Conservation (phyloP, 1,284 basidiomycete genomes). For the Meripilus lineatus region DNA sequence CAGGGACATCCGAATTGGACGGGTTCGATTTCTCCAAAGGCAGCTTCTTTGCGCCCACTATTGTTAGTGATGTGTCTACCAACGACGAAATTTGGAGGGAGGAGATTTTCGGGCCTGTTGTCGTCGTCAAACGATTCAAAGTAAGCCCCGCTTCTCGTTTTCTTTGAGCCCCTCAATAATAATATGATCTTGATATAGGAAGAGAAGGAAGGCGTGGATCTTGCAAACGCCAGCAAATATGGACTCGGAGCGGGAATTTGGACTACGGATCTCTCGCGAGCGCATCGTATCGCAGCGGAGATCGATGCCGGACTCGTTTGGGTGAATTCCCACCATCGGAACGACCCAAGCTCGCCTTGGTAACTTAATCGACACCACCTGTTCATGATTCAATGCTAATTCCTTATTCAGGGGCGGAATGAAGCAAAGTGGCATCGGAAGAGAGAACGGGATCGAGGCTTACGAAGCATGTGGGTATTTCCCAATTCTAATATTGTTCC, state of each 20-base stretch:
- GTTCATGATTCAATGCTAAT: neutral
- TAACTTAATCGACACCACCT: slow-evolving; percentile 28
- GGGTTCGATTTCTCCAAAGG: slow-evolving; percentile 64
- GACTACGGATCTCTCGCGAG: slow-evolving; percentile 68
- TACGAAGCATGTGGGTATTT: slow-evolving; percentile 61
- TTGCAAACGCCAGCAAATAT: slow-evolving; percentile 76
- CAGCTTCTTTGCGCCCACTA: slow-evolving; percentile 73
- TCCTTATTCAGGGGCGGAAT: slow-evolving; percentile 67
- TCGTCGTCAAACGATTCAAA: slow-evolving; percentile 60
- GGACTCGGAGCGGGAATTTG: slow-evolving; percentile 79
- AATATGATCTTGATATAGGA: slow-evolving; percentile 31
- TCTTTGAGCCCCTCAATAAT: neutral
- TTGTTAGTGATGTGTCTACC: slow-evolving; percentile 54
- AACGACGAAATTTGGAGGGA: slow-evolving; percentile 72
- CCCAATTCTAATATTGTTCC: slow-evolving; percentile 9
- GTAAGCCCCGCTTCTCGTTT: slow-evolving; percentile 32
- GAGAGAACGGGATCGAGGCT: slow-evolving; percentile 80
- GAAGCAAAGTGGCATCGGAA: slow-evolving; percentile 79
- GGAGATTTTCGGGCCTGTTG: slow-evolving; percentile 78
- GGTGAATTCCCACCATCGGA: slow-evolving; percentile 85
- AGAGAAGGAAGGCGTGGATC: slow-evolving; percentile 57
- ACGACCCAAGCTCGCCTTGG: slow-evolving; percentile 85
- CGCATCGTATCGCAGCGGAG: slow-evolving; percentile 61
- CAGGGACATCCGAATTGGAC: slow-evolving; percentile 57
- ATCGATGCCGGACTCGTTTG: slow-evolving; percentile 76